Evolutionary conservation across 2,329 filamentous ascomycete species (phyloP), one percentile per base, ranked within the genome.

Genomic region (Pleomassaria siparia): DNA sequence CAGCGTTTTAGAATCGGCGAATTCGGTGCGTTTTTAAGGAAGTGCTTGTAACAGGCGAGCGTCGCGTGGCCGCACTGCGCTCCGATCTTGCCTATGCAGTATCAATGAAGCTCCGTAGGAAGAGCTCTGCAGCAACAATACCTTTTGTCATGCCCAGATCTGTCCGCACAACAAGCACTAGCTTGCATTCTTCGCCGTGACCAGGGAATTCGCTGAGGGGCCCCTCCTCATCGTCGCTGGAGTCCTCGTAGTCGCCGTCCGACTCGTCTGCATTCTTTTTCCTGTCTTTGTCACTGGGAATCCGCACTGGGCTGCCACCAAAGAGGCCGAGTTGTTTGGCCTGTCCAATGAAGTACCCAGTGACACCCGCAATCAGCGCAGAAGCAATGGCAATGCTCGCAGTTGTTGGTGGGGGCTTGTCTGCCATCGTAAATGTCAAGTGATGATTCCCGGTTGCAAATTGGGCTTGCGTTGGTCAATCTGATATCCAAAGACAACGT

Each of bases 81-180:
- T 47, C 90, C 94, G 63, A 97, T 96, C 80, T 99, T 99, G 63
- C 92, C 92, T 96, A 55, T 37, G 37, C 11, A 21, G 15, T 40
- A 45, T 55, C 32, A 54, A 46, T 18, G 43, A 11, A 46, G 44
- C 40, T 24, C 42, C 15, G 21, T 26, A 15, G 15, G 3, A 44
- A 7, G 20, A 33, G 3, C 10, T n/a, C 29, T 11, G 21, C 39
- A 7, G 35, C 35, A 22, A 11, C 9, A 4, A 22, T 76, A 94
- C 92, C 92, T 76, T 96, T 97, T 9, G 88, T 94, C 94, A 99
- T 99, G 62, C 92, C 92, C 62, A 99, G 73, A 74, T 99, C 94
- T 15, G 90, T 96, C 66, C 94, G 78, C 46, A 97, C 92, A 3
- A 96, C 89, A 26, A 99, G 77, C 12, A 96, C 89, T 48, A 97